These are phyloP conservation scores for Metroxylon sagu DNA, from an alignment of 176 grass and related monocot species.

Conservation along the genomic window DNA sequence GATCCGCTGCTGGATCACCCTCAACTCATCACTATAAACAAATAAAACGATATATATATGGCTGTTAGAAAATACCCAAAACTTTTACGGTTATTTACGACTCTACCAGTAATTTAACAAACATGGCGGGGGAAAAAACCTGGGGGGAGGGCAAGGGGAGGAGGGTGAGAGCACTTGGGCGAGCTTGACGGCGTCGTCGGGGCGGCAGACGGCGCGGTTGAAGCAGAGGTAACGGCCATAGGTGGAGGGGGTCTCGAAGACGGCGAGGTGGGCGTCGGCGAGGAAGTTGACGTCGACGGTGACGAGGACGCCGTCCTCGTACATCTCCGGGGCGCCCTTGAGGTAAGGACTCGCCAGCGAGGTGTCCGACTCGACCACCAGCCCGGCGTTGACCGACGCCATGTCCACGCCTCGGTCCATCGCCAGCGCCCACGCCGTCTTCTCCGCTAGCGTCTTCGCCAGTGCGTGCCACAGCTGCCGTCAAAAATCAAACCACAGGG, in stretches of 20 bases:
- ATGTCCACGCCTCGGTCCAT: conserved; percentile 94
- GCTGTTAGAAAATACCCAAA: no score
- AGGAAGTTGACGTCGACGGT: conserved; percentile 71
- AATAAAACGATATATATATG: no score
- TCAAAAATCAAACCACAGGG: background rate
- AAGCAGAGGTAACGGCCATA: conserved; percentile 91
- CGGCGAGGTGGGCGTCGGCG: conserved; percentile 67
- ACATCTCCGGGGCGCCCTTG: conserved; percentile 78
- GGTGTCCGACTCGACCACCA: conserved; percentile 30
- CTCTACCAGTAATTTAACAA: no score
- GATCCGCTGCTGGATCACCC: conserved; percentile 57
- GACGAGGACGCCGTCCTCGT: conserved; percentile 66
- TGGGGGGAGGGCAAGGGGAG: conserved; percentile 18
- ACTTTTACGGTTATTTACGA: no score
- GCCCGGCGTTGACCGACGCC: conserved; percentile 78
- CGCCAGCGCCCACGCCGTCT: conserved; percentile 91
- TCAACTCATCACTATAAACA: conserved; percentile 54
- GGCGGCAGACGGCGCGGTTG: conserved; percentile 52
- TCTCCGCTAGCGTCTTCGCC: conserved; percentile 86
- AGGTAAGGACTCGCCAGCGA: conserved; percentile 49
- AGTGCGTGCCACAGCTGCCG: conserved; percentile 79
- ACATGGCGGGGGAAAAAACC: background rate
- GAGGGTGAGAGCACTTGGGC: conserved; percentile 43
- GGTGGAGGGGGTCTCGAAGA: conserved; percentile 60
- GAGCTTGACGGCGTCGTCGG: conserved; percentile 60